Base-by-base conservation (phyloP, 345 rosid species). In the Rhizophora mangle region DNA sequence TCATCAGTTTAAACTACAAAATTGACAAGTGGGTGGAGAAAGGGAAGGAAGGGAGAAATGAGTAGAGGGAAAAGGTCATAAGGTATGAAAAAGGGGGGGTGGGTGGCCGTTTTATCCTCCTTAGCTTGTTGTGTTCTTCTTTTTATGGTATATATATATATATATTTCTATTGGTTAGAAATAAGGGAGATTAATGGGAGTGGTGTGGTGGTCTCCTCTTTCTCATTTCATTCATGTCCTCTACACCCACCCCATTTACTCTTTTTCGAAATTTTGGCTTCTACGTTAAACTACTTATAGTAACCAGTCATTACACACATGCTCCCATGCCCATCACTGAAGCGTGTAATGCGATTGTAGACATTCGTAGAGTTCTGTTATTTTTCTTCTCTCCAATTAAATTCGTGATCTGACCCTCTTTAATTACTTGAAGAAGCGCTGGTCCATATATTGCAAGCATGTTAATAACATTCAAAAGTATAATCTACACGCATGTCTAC, bases 271-370 rank as follows among this genome's bases (percentile, higher is more conserved):
- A 0, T 31, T 31, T 31, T 31, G 32, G 32, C 32, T 36, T 68
- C 70, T 10, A 85, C 90, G 34, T 56, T 68, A 24, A 0, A 43
- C 32, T 31, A 31, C 32, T 4, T 4, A 31, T 31, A 4, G 32
- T 32, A 32, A 32, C 1, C 0, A 5, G 36, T 32, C 6, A 32
- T 32, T 5, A 5, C 36, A 32, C 6, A 5, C 36, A 32, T 32
- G 34, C 78, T 43, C 94, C 91, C 39, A 1, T 34, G 8, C 37
- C 37, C 37, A 34, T 7, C 37, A 7, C 8, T 34, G 37, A 34
- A 34, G 9, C 7, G 9, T 34, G 37, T 34, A 34, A 34, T 86
- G 79, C 37, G 89, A 85, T 64, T 85, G 79, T 79, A 83, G 89
- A 90, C 86, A 78, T 9, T 21, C 24, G 6, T 29, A 19, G 32